Base-by-base conservation (phyloP, 2,329 filamentous ascomycete genomes). In the Cladosporium halotolerans region DNA sequence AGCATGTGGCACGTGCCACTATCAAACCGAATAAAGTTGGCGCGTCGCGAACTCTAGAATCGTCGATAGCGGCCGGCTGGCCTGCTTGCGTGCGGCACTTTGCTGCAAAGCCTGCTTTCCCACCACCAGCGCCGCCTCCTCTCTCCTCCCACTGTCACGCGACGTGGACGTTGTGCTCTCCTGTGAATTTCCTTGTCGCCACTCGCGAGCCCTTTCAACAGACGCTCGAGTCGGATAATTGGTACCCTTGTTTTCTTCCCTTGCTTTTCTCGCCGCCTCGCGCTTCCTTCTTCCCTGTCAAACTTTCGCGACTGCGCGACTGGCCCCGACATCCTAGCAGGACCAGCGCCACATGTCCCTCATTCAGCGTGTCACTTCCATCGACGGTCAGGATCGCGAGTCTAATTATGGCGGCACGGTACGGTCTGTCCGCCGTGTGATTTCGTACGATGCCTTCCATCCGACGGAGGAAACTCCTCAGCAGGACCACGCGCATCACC, bases 351-450 rank as follows among this genome's bases (percentile, higher is more conserved):
- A 48, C 52, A 79, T 79, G 76, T 79, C 76, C 62, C 68, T 79
- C 49, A 69, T 76, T 55, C 76, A 78, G 63, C 76, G 77, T 63
- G 75, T 79, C 53, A 74, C 74, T 45, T 68, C 70, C 48, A 69
- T 75, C 61, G 76, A 78, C 62, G 76, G 76, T 57, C 68, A 68
- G 44, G 76, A 79, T 60, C 69, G 73, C 54, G 72, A 76, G 42
- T 62, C 61, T 8, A 65, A 64, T 16, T 39, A 55, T 23, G 47
- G 55, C 43, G 56, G 57, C 18, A 57, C 54, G 39, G 57, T 62
- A 38, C 69, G 65, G 57, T 64, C 66, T 8, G 56, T 76, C 39
- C 66, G 71, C 45, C 65, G 70, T 41, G 64, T 73, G 32, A 66
- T 77, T 53, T 75, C 71, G 59, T 78, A 77, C 59, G 76, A 79